phyloP scores from a whole-genome alignment of 305 asterid species.

The Solanum aculeatissimum region DNA sequence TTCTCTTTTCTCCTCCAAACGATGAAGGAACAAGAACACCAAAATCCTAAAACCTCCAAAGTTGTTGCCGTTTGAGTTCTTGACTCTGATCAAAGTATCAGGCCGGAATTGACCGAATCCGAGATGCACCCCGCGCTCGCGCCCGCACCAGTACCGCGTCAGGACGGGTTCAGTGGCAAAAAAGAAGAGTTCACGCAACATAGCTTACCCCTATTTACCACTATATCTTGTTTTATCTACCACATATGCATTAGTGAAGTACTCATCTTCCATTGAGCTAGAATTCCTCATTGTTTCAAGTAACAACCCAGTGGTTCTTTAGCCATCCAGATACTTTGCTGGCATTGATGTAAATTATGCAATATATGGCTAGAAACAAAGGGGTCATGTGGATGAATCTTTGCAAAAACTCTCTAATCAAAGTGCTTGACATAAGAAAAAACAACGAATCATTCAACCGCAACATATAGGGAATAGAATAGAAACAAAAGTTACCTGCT shows the following conservation, averaged over 20 bases:
- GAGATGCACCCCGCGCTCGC: too few relatives aligned
- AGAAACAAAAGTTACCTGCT: slow-evolving; percentile 37
- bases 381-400: neutral
- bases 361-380: neutral
- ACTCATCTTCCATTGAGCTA: neutral
- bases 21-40: too few relatives aligned
- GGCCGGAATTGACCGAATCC: too few relatives aligned
- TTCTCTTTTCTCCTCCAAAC: too few relatives aligned
- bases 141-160: too few relatives aligned
- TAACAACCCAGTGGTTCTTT: neutral
- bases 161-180: too few relatives aligned
- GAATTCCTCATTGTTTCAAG: neutral
- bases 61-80: too few relatives aligned
- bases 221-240: neutral
- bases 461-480: neutral
- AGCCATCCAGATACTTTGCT: neutral
- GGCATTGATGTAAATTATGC: neutral
- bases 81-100: too few relatives aligned
- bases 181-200: too few relatives aligned
- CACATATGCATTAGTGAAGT: neutral
- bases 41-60: too few relatives aligned
- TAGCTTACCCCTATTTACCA: neutral
- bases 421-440: neutral
- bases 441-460: neutral
- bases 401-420: neutral